Evolutionary conservation across 495 filamentous ascomycete species (phyloP).

Genomic region (Penicillium arizonense): DNA sequence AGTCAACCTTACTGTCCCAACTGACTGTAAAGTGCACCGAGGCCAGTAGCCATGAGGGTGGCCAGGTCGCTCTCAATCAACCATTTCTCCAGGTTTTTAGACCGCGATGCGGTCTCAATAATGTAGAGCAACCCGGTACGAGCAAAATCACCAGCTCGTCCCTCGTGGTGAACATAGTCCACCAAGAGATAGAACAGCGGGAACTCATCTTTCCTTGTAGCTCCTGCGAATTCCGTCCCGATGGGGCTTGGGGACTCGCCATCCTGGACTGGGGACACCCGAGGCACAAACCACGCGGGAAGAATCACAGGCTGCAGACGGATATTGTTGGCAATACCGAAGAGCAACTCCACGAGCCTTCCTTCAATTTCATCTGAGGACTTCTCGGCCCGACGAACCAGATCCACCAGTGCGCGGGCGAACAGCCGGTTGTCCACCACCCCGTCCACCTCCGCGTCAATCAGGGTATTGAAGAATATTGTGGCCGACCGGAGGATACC

Average conservation of each 20-base stretch:
- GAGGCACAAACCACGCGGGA: conserved; percentile 76
- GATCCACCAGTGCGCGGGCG: conserved; percentile 75
- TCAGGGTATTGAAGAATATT: conserved; percentile 78
- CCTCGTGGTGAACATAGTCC: conserved; percentile 93
- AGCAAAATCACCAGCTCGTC: conserved; percentile 93
- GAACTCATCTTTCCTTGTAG: conserved; percentile 89
- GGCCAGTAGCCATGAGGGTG: conserved; percentile 92
- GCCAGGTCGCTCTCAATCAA: conserved; percentile 95
- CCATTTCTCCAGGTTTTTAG: conserved; percentile 83
- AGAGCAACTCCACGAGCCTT: conserved; percentile 84
- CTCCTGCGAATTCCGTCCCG: conserved; percentile 73
- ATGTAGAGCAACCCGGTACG: conserved; percentile 92
- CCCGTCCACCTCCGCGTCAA: conserved; percentile 93
- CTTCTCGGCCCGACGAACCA: conserved; percentile 58
- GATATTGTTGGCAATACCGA: conserved; percentile 93
- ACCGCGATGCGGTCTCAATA: conserved; percentile 87
- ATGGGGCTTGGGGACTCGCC: conserved; percentile 40
- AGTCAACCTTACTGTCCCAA: conserved; percentile 64
- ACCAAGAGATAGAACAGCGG: conserved; percentile 93
- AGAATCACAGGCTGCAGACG: conserved; percentile 81
- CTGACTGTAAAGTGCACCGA: conserved; percentile 95
- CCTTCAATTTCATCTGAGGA: conserved; percentile 74
- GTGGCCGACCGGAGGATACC: conserved; percentile 79
- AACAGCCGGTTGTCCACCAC: conserved; percentile 84
- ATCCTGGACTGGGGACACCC: conserved; percentile 33